Conservation (phyloP, 495 filamentous ascomycete genomes). For the Amniculicola lignicola region DNA sequence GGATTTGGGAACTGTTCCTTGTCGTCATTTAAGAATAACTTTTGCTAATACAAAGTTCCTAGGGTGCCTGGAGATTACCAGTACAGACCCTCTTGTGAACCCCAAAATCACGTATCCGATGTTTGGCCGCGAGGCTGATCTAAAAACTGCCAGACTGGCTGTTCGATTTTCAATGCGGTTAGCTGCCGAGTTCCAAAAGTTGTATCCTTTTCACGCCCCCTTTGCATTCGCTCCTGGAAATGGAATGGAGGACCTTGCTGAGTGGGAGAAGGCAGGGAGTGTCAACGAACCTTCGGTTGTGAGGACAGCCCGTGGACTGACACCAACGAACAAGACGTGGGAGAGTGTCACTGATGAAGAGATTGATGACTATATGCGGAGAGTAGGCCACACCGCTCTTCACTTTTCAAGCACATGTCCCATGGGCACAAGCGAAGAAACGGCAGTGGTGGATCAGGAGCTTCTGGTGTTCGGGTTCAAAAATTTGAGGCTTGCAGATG, state of each 20-base stretch:
- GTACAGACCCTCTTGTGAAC: conserved; percentile 19
- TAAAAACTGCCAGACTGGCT: conserved; percentile 16
- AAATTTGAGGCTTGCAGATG: conserved; percentile 20
- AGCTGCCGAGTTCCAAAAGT: conserved; percentile 17
- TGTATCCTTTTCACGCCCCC: conserved; percentile 21
- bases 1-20: background rate
- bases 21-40: background rate
- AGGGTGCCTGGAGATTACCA: conserved; percentile 22
- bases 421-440: conserved; percentile 12
- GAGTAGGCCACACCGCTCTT: conserved; percentile 17
- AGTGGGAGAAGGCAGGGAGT: conserved; percentile 14
- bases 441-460: conserved; percentile 14
- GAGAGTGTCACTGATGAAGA: conserved; percentile 18
- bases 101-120: conserved; percentile 25
- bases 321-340: conserved; percentile 18
- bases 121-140: conserved; percentile 20
- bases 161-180: conserved; percentile 23
- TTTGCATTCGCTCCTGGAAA: conserved; percentile 25
- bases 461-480: conserved; percentile 22
- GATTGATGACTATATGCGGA: conserved; percentile 22
- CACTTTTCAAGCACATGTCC: conserved; percentile 21
- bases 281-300: conserved; percentile 8
- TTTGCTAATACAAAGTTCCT: conserved; percentile 5
- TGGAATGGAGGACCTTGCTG: conserved; percentile 13
- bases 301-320: background rate